A percentile compares a stretch with the other conserved stretches of the same genome.
phyloP scores from a whole-genome alignment of 75 land plant species.

The Pinus tabuliformis region DNA sequence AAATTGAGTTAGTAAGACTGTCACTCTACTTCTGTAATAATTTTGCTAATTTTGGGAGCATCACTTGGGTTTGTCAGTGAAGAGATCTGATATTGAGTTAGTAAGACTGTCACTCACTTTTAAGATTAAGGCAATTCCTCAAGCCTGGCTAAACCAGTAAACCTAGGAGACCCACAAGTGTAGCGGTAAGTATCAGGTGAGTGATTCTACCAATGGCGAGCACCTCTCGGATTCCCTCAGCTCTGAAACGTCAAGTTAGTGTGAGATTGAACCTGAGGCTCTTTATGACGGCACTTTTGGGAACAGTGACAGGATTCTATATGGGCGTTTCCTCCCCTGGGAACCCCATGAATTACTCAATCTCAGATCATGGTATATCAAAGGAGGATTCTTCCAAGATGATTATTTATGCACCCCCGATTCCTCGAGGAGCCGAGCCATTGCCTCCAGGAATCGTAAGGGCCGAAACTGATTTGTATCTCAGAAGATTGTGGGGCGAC shows the following conservation, averaged over 20 bases:
- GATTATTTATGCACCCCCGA: constrained; percentile 44
- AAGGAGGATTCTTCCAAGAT: neutral
- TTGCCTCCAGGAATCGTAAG: constrained; percentile 66
- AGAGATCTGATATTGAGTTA: no score
- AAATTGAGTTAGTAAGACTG: no score
- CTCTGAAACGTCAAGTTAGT: neutral
- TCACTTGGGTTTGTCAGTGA: no score
- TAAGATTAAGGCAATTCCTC: no score
- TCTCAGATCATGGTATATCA: neutral
- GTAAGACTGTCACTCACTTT: no score
- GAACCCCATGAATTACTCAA: neutral
- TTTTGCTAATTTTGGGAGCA: no score
- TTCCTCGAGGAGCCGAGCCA: constrained; percentile 69
- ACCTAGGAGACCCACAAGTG: no score
- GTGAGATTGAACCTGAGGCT: neutral
- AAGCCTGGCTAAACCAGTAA: no score
- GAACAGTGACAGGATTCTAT: no score
- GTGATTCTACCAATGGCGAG: neutral
- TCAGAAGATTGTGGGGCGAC: constrained; percentile 62
- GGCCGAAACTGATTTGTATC: constrained; percentile 57
- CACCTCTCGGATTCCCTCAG: neutral
- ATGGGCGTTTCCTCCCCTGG: neutral
- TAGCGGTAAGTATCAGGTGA: no score
- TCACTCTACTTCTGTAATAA: no score
- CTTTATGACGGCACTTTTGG: neutral